A percentile compares a stretch with the other conserved stretches of the same genome.
These are phyloP conservation scores for Rhizopogon vesiculosus DNA, from an alignment of 768 basidiomycete genomes.

Conservation along the genomic window DNA sequence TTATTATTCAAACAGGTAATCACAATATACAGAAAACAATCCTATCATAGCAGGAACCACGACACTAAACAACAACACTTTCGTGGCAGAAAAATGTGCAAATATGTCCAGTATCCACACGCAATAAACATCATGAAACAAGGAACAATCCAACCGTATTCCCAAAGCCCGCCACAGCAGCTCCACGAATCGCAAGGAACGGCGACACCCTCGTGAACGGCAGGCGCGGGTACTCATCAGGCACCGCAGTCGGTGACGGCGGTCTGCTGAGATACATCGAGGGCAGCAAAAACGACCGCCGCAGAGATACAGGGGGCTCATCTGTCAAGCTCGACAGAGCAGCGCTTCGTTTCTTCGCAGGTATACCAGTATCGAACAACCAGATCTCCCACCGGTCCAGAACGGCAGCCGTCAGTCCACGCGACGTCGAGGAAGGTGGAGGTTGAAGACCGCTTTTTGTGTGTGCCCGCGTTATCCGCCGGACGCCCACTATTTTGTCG, in stretches of 20 bases:
- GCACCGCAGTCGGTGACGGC: background rate
- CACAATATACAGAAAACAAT: conserved; percentile 2
- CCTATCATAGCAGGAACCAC: conserved; percentile 1
- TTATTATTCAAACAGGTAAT: conserved; percentile 1
- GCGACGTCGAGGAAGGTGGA: conserved; percentile 10
- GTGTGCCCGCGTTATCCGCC: conserved; percentile 53
- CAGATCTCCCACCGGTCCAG: conserved; percentile 84
- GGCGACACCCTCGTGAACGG: conserved; percentile 80
- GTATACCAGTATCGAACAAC: conserved; percentile 59
- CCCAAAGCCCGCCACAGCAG: conserved; percentile 69
- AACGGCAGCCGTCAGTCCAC: conserved; percentile 56
- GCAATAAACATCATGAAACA: conserved; percentile 3
- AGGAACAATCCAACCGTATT: conserved; percentile 65
- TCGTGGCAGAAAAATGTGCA: background rate
- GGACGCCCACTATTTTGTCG: conserved; percentile 61
- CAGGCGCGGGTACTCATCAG: conserved; percentile 43
- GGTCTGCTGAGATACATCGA: conserved; percentile 2
- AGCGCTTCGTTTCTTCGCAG: conserved; percentile 41
- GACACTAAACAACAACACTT: background rate
- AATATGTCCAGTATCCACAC: background rate
- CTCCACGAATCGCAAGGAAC: conserved; percentile 42
- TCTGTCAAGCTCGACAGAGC: conserved; percentile 43
- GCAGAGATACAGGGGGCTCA: conserved; percentile 17
- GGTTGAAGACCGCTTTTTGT: conserved; percentile 16
- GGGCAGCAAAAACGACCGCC: conserved; percentile 3